These are phyloP conservation scores for Neofusicoccum sp. DNA, from an alignment of 2,329 filamentous ascomycete species.

Conservation along the genomic window DNA sequence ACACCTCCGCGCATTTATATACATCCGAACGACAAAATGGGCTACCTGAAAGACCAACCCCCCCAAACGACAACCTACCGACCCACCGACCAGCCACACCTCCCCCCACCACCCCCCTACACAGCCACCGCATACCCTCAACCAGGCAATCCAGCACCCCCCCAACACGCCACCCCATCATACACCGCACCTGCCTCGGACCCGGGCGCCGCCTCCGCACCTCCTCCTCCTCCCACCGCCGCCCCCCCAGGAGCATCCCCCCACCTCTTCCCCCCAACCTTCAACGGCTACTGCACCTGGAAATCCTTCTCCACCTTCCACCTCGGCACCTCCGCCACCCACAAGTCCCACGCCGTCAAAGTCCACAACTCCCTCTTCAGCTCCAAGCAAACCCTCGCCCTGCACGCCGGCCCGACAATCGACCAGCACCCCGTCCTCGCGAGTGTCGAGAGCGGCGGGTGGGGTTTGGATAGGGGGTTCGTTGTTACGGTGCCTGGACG, in stretches of 20 bases:
- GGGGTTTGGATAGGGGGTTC: not conserved
- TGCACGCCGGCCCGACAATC: not conserved
- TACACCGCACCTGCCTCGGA: not conserved
- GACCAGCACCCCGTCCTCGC: not conserved
- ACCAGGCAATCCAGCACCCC: not conserved
- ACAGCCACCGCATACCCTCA: not conserved
- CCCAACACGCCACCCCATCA: too few species aligned
- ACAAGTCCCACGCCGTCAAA: not conserved
- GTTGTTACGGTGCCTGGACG: not conserved
- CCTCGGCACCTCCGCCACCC: not conserved
- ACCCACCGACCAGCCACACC: not conserved
- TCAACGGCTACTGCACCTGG: slow-evolving; percentile 1
- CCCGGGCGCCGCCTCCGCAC: not conserved
- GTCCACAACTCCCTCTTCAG: not conserved
- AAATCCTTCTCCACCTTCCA: not conserved
- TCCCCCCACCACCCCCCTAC: not conserved
- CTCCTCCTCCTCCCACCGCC: not conserved
- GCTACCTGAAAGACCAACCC: not conserved
- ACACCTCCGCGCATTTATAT: not conserved
- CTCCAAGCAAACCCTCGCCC: not conserved
- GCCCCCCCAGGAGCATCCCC: not conserved
- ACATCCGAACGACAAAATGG: not conserved
- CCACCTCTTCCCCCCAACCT: not conserved
- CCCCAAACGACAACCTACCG: not conserved
- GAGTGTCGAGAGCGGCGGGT: not conserved